Evolutionary conservation across 768 basidiomycete genomes (phyloP).

Genomic region (Tulasnella sp.): DNA sequence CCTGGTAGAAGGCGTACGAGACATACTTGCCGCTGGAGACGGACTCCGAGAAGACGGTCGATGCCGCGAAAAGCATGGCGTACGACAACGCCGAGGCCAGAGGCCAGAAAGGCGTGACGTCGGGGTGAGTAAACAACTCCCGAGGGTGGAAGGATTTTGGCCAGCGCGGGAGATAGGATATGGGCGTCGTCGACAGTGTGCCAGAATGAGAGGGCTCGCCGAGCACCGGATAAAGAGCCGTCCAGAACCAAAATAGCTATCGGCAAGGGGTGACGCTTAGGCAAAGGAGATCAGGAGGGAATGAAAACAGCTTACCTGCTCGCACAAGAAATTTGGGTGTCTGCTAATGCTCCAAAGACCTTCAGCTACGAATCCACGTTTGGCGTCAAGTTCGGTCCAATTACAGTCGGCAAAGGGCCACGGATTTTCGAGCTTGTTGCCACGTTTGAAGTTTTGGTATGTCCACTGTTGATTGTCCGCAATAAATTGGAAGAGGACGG

Average conservation of each 20-base stretch:
- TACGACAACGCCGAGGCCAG: conserved; percentile 54
- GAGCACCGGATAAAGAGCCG: conserved; percentile 51
- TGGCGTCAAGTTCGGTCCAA: conserved; percentile 58
- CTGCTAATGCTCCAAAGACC: conserved; percentile 83
- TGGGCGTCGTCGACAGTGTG: conserved; percentile 27
- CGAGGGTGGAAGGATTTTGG: neutral
- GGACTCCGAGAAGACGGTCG: conserved; percentile 71
- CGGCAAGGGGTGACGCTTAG: neutral
- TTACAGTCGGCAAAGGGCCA: conserved; percentile 60
- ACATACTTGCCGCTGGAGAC: conserved; percentile 73
- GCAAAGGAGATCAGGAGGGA: neutral
- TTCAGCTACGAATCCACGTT: conserved; percentile 74
- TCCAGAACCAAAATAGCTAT: conserved; percentile 8
- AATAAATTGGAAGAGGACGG: conserved; percentile 64
- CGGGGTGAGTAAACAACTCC: conserved; percentile 24
- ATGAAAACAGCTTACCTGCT: conserved; percentile 35
- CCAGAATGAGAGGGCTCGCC: conserved; percentile 22
- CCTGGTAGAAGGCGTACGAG: conserved; percentile 62
- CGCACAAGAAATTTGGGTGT: conserved; percentile 90
- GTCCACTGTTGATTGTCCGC: conserved; percentile 82
- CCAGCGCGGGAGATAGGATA: conserved; percentile 25
- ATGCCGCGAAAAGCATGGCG: conserved; percentile 64
- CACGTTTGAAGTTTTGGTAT: conserved; percentile 57
- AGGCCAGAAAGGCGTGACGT: conserved; percentile 30
- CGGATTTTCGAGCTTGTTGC: conserved; percentile 37